phyloP scores from a whole-genome alignment of 2,329 filamentous ascomycete genomes.

The Aspergillus brasiliensis region DNA sequence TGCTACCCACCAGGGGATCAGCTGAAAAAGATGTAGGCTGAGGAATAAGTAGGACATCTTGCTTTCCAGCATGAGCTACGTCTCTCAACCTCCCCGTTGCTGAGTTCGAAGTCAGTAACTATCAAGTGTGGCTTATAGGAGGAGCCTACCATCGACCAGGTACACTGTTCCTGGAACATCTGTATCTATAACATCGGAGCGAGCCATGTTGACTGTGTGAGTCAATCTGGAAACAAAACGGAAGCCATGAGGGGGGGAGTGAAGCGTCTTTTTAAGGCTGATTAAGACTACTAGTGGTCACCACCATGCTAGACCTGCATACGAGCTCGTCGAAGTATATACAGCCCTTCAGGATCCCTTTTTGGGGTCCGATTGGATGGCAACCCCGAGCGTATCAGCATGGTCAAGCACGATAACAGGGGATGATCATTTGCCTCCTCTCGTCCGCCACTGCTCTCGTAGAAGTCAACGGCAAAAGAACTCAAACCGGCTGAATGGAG shows the following conservation, averaged over 20 bases:
- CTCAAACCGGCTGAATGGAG: background rate
- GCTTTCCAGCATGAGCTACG: constrained; percentile 25
- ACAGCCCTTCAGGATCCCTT: background rate
- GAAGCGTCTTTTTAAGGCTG: constrained; percentile 1
- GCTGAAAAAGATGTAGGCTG: constrained; percentile 33
- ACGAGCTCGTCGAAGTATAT: background rate
- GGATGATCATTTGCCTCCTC: background rate
- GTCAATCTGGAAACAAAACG: background rate
- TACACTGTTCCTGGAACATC: constrained; percentile 40
- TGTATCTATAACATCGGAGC: constrained; percentile 19
- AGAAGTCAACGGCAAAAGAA: background rate
- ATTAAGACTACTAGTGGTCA: background rate
- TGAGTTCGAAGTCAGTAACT: constrained; percentile 4
- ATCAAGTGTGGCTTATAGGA: background rate
- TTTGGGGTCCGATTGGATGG: constrained; percentile 7
- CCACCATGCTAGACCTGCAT: background rate
- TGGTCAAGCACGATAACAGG: constrained; percentile 1
- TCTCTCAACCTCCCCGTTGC: constrained; percentile 21
- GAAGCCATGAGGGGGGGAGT: background rate
- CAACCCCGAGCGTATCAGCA: constrained; percentile 1
- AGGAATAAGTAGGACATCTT: constrained; percentile 37
- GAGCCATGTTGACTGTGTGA: constrained; percentile 17
- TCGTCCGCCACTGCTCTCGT: background rate
- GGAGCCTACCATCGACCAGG: constrained; percentile 32
- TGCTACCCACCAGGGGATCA: constrained; percentile 31